Conservation (phyloP, 257 asterid species). For the Penstemon eatonii region DNA sequence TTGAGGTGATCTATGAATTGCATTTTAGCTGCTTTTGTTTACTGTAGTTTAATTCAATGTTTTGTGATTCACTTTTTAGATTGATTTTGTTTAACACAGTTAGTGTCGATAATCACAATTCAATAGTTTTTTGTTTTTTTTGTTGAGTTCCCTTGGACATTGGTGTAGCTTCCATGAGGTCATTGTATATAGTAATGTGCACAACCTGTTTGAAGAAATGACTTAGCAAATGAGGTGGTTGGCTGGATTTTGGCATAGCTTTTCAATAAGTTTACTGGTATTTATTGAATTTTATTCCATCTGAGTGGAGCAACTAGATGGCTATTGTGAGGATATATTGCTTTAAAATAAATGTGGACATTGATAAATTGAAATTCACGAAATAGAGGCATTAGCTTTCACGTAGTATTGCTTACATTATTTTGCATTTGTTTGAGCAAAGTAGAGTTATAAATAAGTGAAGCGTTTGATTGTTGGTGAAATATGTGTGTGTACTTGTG, state of each 20-base stretch:
- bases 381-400: too few species aligned
- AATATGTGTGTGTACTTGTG: neutral
- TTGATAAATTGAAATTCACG: too few species aligned
- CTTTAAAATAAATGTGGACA: too few species aligned
- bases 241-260: neutral
- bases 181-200: neutral
- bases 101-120: too few species aligned
- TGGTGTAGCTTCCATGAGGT: neutral
- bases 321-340: too few species aligned
- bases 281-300: too few species aligned
- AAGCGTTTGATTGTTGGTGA: neutral
- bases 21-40: neutral
- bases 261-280: too few species aligned
- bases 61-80: conserved; percentile 12
- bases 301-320: too few species aligned
- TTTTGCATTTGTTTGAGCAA: neutral
- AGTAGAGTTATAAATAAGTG: neutral
- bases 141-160: neutral
- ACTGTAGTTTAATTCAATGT: neutral
- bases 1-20: conserved; percentile 15
- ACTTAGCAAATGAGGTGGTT: neutral
- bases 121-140: neutral
- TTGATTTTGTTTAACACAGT: conserved; percentile 4
- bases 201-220: neutral
- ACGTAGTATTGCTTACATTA: too few species aligned